Base-by-base conservation (phyloP, 371 early-diverging fungal genomes). In the Rhizopus delemar region DNA sequence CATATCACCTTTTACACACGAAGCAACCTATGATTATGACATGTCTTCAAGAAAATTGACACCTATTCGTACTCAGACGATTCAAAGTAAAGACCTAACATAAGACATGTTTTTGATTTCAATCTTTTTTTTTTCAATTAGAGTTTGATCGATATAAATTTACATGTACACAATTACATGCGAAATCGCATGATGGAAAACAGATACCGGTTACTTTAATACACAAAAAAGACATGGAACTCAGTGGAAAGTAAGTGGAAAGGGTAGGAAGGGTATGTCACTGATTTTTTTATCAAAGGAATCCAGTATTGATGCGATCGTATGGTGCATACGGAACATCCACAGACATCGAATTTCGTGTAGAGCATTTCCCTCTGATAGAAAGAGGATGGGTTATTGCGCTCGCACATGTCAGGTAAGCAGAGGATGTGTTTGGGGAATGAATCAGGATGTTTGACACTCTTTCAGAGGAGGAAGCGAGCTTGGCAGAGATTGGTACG, bases 281-380 rank as follows among this genome's bases (percentile, higher is more conserved):
- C 22, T 22, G 22, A 22, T 22, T 8, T 9, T 39, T 12, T 52
- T 22, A 0, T 41, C 28, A 5, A 41, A 72, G 80, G 35, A 90
- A 87, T 36, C 93, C 94, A 0, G 81, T 90, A 0, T 56, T 89
- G 33, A 73, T 93, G 69, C 84, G 87, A 7, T 86, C 86, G 0
- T 95, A 95, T 65, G 95, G 95, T 28, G 91, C 93, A 9, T 95
- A 95, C 65, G 95, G 95, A 13, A 79, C 88, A 0, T 73, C 86
- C 0, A 77, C 90, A 0, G 92, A 93, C 35, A 85, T 88, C n/a
- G 87, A 85, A 51, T 93, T 95, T 51, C 80, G 91, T 5, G 74
- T 90, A n/a, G 91, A 93, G 46, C 76, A 89, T 54, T 80, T 93
- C 22, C 89, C 91, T 16, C 65, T 93, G 16, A 62, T 95, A 43